phyloP scores from a whole-genome alignment of 345 rosid genomes.

The Excoecaria cochinchinensis region DNA sequence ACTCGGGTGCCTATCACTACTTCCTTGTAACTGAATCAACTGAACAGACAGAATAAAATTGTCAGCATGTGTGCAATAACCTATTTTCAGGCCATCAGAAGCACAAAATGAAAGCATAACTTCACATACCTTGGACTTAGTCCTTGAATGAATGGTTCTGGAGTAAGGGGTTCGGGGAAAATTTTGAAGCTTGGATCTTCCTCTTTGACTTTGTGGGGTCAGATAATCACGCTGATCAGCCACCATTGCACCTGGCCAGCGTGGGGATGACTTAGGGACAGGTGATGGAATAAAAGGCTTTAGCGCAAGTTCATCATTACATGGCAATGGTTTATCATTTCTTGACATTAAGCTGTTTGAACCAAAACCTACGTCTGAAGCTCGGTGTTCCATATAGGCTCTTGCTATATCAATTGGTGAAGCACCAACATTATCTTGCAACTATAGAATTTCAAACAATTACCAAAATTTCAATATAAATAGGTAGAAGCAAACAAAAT shows the following conservation, averaged over 20 bases:
- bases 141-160: slow-evolving; percentile 56
- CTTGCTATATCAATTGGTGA: slow-evolving; percentile 82
- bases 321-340: slow-evolving; percentile 40
- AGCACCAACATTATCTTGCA: slow-evolving; percentile 48
- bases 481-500: background rate
- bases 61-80: slow-evolving; percentile 5
- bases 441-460: slow-evolving; percentile 21
- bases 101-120: slow-evolving; percentile 12
- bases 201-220: slow-evolving; percentile 72
- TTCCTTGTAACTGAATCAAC: slow-evolving; percentile 50
- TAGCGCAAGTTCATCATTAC: slow-evolving; percentile 35
- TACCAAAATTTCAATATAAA: slow-evolving; percentile 6
- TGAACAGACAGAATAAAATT: slow-evolving; percentile 23
- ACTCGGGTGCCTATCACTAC: slow-evolving; percentile 37
- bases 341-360: slow-evolving; percentile 41
- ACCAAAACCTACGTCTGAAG: slow-evolving; percentile 44
- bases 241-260: slow-evolving; percentile 91
- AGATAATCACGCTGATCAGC: slow-evolving; percentile 50
- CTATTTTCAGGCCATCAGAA: slow-evolving; percentile 5
- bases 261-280: slow-evolving; percentile 48
- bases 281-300: slow-evolving; percentile 51
- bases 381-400: slow-evolving; percentile 69
- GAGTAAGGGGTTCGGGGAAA: slow-evolving; percentile 83
- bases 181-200: slow-evolving; percentile 54
- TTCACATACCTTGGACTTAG: slow-evolving; percentile 66